These are phyloP conservation scores for Saccharomycopsis sp. DNA, from an alignment of 805 yeast genomes.

Conservation along the genomic window DNA sequence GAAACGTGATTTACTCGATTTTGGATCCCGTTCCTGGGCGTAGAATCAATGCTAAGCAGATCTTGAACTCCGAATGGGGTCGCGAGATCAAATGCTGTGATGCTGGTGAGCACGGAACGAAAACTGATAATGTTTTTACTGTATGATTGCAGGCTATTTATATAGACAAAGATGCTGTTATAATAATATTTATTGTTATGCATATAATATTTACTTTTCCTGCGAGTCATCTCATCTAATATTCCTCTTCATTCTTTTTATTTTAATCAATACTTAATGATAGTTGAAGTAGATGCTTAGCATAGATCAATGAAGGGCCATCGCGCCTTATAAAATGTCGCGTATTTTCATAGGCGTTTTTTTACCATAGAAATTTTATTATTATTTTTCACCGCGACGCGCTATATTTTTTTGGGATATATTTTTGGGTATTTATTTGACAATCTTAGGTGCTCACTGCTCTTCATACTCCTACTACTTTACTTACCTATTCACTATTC, in stretches of 20 bases:
- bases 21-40: constrained; percentile 87
- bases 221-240: background rate
- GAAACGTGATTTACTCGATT: constrained; percentile 89
- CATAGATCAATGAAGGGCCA: too few species aligned
- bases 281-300: too few species aligned
- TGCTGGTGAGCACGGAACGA: constrained; percentile 43
- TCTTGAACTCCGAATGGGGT: constrained; percentile 93
- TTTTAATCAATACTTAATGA: too few species aligned
- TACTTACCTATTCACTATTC: background rate
- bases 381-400: too few species aligned
- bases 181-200: background rate
- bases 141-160: background rate
- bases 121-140: constrained; percentile 10
- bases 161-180: background rate
- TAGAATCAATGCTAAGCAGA: constrained; percentile 82
- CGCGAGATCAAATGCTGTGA: constrained; percentile 77
- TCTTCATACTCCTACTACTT: background rate
- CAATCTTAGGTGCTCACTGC: too few species aligned
- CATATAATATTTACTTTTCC: background rate
- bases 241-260: background rate
- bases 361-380: too few species aligned
- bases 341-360: too few species aligned
- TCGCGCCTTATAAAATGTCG: too few species aligned
- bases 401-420: too few species aligned
- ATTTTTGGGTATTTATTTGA: too few species aligned